These are phyloP conservation scores for Candida quercuum DNA, from an alignment of 805 yeast genomes.

Conservation along the genomic window DNA sequence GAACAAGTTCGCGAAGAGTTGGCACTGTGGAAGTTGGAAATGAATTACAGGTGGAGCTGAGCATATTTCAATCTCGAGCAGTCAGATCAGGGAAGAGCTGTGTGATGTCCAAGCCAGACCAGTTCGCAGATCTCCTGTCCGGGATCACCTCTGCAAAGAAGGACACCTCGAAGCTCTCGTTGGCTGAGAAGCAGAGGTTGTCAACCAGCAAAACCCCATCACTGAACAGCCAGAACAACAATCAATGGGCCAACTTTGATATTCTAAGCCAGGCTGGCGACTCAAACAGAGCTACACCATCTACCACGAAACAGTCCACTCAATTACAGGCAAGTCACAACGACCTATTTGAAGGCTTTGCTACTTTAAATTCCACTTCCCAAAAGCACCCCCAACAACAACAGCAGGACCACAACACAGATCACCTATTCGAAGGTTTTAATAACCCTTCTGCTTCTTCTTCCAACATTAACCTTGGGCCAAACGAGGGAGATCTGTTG, in stretches of 20 bases:
- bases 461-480: neutral
- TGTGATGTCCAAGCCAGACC: conserved; percentile 15
- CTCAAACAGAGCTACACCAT: neutral
- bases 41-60: no score
- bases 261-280: conserved; percentile 21
- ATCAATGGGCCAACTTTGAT: conserved; percentile 34
- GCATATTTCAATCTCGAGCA: no score
- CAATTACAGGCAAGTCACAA: neutral
- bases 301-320: neutral
- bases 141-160: conserved; percentile 17
- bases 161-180: conserved; percentile 23
- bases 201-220: conserved; percentile 7
- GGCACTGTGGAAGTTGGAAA: no score
- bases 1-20: no score
- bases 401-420: conserved; percentile 2
- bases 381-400: conserved; percentile 1
- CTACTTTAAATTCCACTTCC: conserved; percentile 1
- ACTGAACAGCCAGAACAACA: neutral
- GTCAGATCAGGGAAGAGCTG: no score
- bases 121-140: conserved; percentile 23
- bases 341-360: conserved; percentile 22
- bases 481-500: conserved; percentile 10
- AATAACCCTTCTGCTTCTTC: neutral
- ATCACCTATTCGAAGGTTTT: conserved; percentile 21
- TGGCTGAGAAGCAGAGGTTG: conserved; percentile 30